Base-by-base conservation (phyloP, 495 filamentous ascomycete genomes). In the Articulospora tetracladia region DNA sequence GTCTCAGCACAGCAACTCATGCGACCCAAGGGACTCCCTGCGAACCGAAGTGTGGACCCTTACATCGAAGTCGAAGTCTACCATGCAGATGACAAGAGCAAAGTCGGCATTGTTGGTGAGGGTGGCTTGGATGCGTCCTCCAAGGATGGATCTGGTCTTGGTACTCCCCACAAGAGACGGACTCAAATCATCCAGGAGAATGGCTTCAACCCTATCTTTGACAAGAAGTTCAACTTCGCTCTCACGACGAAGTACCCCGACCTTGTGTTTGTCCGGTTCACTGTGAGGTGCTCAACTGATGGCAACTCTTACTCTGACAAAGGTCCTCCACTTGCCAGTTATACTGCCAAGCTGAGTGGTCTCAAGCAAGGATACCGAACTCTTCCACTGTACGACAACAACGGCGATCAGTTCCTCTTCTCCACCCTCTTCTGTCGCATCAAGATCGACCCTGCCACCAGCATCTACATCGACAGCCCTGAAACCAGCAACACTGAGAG, bases 321-420 rank as follows among this genome's bases (percentile, higher is more conserved):
- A 64, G 76, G 76, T 55, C 74, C 79, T n/a, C 83, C 86, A 17
- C 72, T 97, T 46, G 94, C 92, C 3, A 92, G 85, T 7, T 98
- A 91, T 72, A 97, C 91, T 1, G 94, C 90, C 41, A 98, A 97
- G 74, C 84, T 98, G 46, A 87, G 77, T 75, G 92, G 85, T 61
- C 79, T 98, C 25, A 91, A 93, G 66, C 86, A 96, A 72, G 94
- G 94, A n/a, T 98, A 95, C 67, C 93, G 93, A 52, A 95, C 96
- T 64, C 80, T 98, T 39, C 94, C 93, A n/a, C 79, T 98, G n/a
- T 87, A 86, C 66, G 90, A 97, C 72, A 79, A 81, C 47, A 88
- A 90, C 58, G 94, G 93, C 54, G 92, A 97, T 57, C 90, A 90
- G 61, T 97, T 92, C 70, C 77, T 96, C 23, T 95, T 95, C 72